Evolutionary conservation across 371 early-diverging fungal species (phyloP).

Genomic region (Batkoa obscura): DNA sequence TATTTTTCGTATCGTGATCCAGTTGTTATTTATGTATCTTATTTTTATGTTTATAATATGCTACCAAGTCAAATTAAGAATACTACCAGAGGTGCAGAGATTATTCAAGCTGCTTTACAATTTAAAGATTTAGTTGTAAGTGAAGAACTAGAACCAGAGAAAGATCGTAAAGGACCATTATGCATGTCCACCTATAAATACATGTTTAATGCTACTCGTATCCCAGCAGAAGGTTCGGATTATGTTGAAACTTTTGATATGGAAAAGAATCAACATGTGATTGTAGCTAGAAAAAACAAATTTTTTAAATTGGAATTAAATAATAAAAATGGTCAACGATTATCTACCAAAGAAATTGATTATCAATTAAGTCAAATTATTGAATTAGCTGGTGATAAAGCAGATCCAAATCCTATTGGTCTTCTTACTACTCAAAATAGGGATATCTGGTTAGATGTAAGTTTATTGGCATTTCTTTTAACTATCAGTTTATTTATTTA

Average conservation of each 20-base stretch:
- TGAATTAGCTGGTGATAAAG: slow-evolving; percentile 44
- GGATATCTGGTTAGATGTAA: slow-evolving; percentile 79
- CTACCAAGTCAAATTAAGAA: slow-evolving; percentile 25
- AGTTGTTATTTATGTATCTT: slow-evolving; percentile 69
- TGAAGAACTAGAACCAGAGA: slow-evolving; percentile 71
- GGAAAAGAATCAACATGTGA: slow-evolving; percentile 52
- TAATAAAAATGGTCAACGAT: slow-evolving; percentile 48
- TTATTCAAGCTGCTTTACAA: slow-evolving; percentile 68
- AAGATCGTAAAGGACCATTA: slow-evolving; percentile 51
- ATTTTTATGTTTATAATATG: slow-evolving; percentile 67
- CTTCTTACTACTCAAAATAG: slow-evolving; percentile 79
- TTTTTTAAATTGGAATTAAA: slow-evolving; percentile 56
- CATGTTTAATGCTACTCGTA: slow-evolving; percentile 92
- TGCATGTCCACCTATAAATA: slow-evolving; percentile 83
- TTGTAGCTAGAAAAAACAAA: slow-evolving; percentile 77
- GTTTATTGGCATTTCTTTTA: slow-evolving; percentile 4
- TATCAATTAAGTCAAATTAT: slow-evolving; percentile 30
- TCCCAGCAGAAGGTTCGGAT: slow-evolving; percentile 73
- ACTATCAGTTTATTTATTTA: neutral
- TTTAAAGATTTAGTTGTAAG: slow-evolving; percentile 64
- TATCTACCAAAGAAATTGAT: slow-evolving; percentile 71
- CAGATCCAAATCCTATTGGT: slow-evolving; percentile 39
- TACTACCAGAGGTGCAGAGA: slow-evolving; percentile 58
- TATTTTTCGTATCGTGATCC: slow-evolving; percentile 94
- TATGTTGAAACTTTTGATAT: slow-evolving; percentile 54